phyloP scores from a whole-genome alignment of 2,329 filamentous ascomycete species.

The Fusarium concolor region DNA sequence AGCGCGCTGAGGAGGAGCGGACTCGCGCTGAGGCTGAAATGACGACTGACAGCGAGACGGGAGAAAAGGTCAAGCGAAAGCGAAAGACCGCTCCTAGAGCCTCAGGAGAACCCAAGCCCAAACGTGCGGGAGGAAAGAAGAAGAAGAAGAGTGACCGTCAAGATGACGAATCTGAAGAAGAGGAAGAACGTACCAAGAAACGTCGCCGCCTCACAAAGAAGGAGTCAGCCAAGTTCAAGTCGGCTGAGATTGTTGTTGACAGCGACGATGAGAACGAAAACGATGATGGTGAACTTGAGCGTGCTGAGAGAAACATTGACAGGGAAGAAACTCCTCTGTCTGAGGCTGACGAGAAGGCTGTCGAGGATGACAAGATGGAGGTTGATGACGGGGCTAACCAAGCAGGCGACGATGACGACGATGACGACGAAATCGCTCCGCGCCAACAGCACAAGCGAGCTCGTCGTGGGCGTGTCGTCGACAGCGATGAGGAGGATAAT shows the following conservation, averaged over 20 bases:
- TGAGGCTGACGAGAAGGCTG: constrained; percentile 52
- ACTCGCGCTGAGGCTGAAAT: constrained; percentile 73
- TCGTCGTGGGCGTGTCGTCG: constrained; percentile 64
- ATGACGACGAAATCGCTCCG: constrained; percentile 62
- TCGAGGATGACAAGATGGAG: constrained; percentile 63
- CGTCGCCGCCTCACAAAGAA: constrained; percentile 68
- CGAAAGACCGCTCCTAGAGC: constrained; percentile 64
- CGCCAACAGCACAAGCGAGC: constrained; percentile 59
- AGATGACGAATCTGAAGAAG: constrained; percentile 59
- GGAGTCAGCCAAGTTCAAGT: constrained; percentile 79
- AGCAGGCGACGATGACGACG: constrained; percentile 60
- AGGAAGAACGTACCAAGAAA: constrained; percentile 67
- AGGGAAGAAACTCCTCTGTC: constrained; percentile 52
- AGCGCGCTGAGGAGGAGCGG: constrained; percentile 59
- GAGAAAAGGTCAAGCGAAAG: constrained; percentile 83
- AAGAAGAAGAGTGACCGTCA: constrained; percentile 56
- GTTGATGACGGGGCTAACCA: constrained; percentile 57
- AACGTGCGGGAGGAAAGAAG: constrained; percentile 61
- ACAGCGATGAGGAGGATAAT: constrained; percentile 65
- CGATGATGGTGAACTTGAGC: constrained; percentile 58
- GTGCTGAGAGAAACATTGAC: constrained; percentile 57
- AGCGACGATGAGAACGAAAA: constrained; percentile 68
- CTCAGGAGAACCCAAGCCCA: constrained; percentile 57
- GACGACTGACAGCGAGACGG: constrained; percentile 84
- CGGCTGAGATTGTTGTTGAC: constrained; percentile 83